Evolutionary conservation across 108 stramenopile species (phyloP), one percentile per base, ranked within the genome.

Genomic region (Discostella stelligeroides): DNA sequence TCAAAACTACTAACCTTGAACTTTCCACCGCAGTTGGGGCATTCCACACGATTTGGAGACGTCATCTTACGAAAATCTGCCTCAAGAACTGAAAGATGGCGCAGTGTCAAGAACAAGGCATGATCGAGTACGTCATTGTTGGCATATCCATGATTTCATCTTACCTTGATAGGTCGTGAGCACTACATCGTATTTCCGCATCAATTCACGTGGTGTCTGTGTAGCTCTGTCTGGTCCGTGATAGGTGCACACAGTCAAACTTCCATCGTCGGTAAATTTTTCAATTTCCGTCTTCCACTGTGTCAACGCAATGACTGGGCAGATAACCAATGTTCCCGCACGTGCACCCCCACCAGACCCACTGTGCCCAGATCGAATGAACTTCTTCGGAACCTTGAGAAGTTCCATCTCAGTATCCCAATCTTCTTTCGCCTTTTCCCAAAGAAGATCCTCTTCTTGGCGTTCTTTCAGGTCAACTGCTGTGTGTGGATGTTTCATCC

Each of bases 221-320:
- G 81, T 53, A 9, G 78, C 80, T 23, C 98, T 80, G 55, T 94
- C 84, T 7, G 86, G 75, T 9, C 99, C 99, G 76, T 98, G 97
- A 79, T 99, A 97, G 0, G 89, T 91, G 11, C 90, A 74, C 47
- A 99, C 88, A 17, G 66, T 88, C 58, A 99, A 70, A 0, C 83
- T 59, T 4, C 88, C 84, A 17, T 77, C 75, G 24, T 80, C 82
- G 7, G 95, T 95, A 70, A 97, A 97, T 54, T 96, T 96, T 55
- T 91, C 90, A 49, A 98, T 95, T 72, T 99, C 99, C 20, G 84
- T 75, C 58, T 88, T 93, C 99, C 99, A 99, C 73, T 99, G 98
- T 29, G 82, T 82, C 43, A 99, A 56, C 7, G 99, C 99, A 47
- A 98, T 95, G 7, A 97, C 88, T 8, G 99, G 99, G 60, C 97